A percentile compares a stretch with the other conserved stretches of the same genome.
Conservation (phyloP, 139 green algal genomes). For the Coelastrella sp. region DNA sequence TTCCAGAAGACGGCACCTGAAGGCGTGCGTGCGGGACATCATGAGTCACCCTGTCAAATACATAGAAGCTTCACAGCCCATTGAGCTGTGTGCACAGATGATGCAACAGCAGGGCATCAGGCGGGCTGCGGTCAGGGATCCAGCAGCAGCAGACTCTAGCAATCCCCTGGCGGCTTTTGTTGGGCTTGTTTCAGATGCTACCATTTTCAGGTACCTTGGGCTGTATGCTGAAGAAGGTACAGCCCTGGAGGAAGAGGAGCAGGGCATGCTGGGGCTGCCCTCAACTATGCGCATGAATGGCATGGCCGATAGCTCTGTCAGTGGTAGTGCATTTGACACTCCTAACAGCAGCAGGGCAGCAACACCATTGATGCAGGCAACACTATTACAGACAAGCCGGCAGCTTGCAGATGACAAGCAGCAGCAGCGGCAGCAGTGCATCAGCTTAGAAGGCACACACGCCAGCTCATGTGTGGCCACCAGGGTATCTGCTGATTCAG, state of each 20-base stretch:
- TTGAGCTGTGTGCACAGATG: slow-evolving; percentile 39
- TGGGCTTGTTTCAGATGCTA: slow-evolving; percentile 53
- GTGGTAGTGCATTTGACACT: not conserved
- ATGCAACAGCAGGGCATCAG: slow-evolving; percentile 46
- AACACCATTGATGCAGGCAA: not conserved
- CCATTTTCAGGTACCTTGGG: slow-evolving; percentile 57
- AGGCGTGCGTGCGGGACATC: slow-evolving; percentile 45
- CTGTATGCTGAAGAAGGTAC: slow-evolving; percentile 18
- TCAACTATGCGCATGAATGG: too few species aligned
- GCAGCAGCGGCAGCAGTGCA: not conserved
- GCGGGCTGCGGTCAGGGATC: slow-evolving; percentile 53
- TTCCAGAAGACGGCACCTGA: not conserved
- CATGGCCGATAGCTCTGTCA: too few species aligned
- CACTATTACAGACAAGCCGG: not conserved
- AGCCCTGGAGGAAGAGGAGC: not conserved
- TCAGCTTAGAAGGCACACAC: too few species aligned
- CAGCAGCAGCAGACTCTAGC: not conserved
- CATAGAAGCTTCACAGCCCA: slow-evolving; percentile 41
- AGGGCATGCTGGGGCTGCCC: not conserved
- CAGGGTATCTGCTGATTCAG: too few species aligned
- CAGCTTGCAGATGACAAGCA: not conserved
- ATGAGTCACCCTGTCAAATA: slow-evolving; percentile 58
- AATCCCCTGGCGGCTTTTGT: slow-evolving; percentile 49
- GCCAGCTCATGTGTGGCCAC: too few species aligned
- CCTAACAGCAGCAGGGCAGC: slow-evolving; percentile 28